Evolutionary conservation across 2,329 filamentous ascomycete genomes (phyloP).

Genomic region (Aspergillus unguis): DNA sequence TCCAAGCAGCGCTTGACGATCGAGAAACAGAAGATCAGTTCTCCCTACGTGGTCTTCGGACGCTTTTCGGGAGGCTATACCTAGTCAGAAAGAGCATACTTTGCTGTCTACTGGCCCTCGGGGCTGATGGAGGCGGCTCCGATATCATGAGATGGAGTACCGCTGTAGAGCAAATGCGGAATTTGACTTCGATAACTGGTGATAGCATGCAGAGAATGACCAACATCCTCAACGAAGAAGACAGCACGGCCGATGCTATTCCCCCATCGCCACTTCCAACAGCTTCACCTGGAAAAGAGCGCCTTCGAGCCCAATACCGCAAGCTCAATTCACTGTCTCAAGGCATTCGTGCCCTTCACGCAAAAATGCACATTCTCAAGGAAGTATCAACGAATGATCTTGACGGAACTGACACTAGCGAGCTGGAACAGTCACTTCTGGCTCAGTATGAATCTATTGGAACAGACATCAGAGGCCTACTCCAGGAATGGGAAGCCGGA

Average conservation of each 20-base stretch:
- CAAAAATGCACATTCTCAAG: conserved; percentile 85
- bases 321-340: conserved; percentile 86
- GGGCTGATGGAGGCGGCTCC: conserved; percentile 71
- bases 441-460: conserved; percentile 94
- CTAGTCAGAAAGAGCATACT: conserved; percentile 79
- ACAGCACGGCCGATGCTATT: conserved; percentile 57
- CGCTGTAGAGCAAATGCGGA: conserved; percentile 70
- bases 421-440: conserved; percentile 75
- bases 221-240: conserved; percentile 71
- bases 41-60: conserved; percentile 75
- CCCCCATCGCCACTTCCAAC: conserved; percentile 58
- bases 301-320: conserved; percentile 79
- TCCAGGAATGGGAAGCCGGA: conserved; percentile 83
- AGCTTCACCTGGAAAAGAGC: conserved; percentile 73
- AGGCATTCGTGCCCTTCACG: conserved; percentile 86
- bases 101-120: conserved; percentile 82
- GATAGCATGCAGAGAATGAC: conserved; percentile 64
- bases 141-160: conserved; percentile 77
- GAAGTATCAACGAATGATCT: conserved; percentile 82
- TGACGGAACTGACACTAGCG: conserved; percentile 66
- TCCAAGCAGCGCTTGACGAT: conserved; percentile 62
- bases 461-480: conserved; percentile 73
- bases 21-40: conserved; percentile 71
- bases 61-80: conserved; percentile 75
- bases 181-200: conserved; percentile 60